Base-by-base conservation (phyloP, 106 monocot genomes). In the Dactylorhiza incarnata region DNA sequence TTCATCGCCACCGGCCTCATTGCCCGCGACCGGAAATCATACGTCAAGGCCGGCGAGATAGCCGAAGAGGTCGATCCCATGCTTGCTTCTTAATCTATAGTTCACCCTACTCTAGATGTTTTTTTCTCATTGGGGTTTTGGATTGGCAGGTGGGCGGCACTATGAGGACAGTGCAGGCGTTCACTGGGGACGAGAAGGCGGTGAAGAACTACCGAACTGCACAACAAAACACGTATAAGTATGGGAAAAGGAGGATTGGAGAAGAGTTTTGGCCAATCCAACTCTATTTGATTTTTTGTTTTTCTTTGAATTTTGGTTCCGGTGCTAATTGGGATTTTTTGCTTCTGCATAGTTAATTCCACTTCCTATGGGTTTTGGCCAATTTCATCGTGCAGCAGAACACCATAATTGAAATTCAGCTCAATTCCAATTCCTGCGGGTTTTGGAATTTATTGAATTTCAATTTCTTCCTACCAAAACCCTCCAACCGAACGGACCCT, bases 161-260 rank as follows among this genome's bases (percentile, higher is more conserved):
- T 78, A 87, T 99, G 8, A 79, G 99, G 46, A 99, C 99, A 0
- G 94, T 99, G 8, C 91, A 99, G 49, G 94, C 99, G 16, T 99
- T 94, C 74, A 92, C 87, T 2, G 99, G 99, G 29, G 99, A 99
- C 78, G 94, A 99, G 74, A 92, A 88, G 83, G 94, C 99, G 0
- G 86, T 94, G 51, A 73, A 48, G 51, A 29, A 82, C 53, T 99
- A 99, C 75, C 73, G 74, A 62, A 47, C 71, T 7, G 94, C 91
- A 12, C 72, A 94, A 17, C 52, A 67, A 14, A 84, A 51, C n/a
- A 90, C 99, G 20, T 94, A 92, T 84, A 81, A 87, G 74, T 99
- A 94, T 45, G 99, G 99, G 2, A 86, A 87, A 76, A 77, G 99
- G 90, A 0, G 99, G 99, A 2, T 74, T 94, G 55, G 94, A 92